phyloP scores from a whole-genome alignment of 2,329 filamentous ascomycete genomes.

The Ophiostoma perfectum region DNA sequence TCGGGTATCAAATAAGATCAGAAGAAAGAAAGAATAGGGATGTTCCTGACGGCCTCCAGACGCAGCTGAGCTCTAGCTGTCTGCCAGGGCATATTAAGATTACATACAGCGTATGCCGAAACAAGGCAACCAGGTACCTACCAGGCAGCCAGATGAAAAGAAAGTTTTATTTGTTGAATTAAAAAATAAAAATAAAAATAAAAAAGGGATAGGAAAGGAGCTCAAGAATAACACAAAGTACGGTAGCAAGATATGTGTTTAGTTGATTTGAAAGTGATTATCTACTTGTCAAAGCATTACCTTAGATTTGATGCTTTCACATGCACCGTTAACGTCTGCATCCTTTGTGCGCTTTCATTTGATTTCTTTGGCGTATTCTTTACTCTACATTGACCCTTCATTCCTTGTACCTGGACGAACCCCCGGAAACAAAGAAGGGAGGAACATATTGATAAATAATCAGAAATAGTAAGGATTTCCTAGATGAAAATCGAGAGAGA shows the following conservation, averaged over 20 bases:
- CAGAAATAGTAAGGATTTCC: not conserved
- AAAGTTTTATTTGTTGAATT: not conserved
- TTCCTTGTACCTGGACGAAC: slow-evolving; percentile 4
- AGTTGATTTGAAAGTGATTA: no score
- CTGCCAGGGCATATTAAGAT: not conserved
- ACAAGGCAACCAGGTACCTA: not conserved
- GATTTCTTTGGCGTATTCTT: not conserved
- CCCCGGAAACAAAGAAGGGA: slow-evolving; percentile 7
- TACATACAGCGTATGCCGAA: not conserved
- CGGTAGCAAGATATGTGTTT: no score
- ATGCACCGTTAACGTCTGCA: not conserved
- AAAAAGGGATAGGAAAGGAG: not conserved
- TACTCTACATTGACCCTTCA: not conserved
- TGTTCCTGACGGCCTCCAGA: not conserved
- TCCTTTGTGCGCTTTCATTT: not conserved
- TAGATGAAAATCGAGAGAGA: slow-evolving; percentile 3
- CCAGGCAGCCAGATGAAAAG: not conserved
- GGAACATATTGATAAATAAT: not conserved
- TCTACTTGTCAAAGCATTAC: no score
- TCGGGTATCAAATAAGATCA: not conserved
- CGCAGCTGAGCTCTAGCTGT: not conserved
- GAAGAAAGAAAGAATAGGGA: not conserved
- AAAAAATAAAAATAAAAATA: not conserved
- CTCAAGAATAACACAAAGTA: no score
- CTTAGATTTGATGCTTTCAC: no score